A percentile compares a stretch with the other conserved stretches of the same genome.
phyloP scores from a whole-genome alignment of 257 asterid species.

The Nyctanthes arbortristis region DNA sequence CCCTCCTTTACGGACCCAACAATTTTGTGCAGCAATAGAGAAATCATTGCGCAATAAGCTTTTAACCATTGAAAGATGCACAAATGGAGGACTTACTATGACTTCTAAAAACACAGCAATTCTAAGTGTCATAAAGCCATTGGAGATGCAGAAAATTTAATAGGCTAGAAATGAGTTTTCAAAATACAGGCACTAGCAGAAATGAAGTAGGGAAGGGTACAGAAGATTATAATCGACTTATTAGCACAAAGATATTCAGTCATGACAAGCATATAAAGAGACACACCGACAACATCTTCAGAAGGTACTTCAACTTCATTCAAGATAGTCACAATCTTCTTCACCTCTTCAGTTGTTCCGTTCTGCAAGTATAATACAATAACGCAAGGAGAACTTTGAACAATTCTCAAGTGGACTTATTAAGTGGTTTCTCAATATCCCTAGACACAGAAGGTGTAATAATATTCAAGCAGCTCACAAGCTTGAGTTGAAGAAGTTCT shows the following conservation, averaged over 20 bases:
- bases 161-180: background rate
- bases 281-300: conserved; percentile 45
- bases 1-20: conserved; percentile 48
- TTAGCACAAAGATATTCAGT: background rate
- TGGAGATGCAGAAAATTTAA: background rate
- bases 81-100: conserved; percentile 48
- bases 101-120: conserved; percentile 32
- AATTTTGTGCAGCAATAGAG: conserved; percentile 48
- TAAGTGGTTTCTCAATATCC: no score
- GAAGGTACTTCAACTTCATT: conserved; percentile 45
- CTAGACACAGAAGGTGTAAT: no score
- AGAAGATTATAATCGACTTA: background rate
- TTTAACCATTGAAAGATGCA: conserved; percentile 39
- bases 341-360: conserved; percentile 40
- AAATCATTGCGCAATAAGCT: conserved; percentile 43
- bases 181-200: background rate
- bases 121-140: background rate
- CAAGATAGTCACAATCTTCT: conserved; percentile 36
- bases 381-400: background rate
- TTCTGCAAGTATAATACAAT: conserved; percentile 19
- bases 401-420: background rate
- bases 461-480: no score
- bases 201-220: background rate
- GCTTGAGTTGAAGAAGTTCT: no score
- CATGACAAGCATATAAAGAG: background rate